Conservation (phyloP, 2,329 filamentous ascomycete genomes). For the Cadophora sp. region DNA sequence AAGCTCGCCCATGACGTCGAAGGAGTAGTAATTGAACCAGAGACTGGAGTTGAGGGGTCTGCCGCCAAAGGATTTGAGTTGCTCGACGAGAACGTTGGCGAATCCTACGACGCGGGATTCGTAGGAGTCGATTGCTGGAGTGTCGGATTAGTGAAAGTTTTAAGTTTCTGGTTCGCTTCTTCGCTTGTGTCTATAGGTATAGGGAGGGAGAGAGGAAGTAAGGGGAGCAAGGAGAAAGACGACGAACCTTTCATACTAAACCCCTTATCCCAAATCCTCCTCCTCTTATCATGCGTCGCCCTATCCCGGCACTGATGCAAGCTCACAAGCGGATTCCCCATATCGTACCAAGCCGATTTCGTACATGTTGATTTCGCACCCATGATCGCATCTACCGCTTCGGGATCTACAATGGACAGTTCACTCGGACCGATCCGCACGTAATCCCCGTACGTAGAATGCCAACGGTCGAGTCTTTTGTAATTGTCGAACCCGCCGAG, state of each 20-base stretch:
- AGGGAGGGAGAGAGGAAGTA: neutral
- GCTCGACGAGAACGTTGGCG: constrained; percentile 30
- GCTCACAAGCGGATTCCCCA: constrained; percentile 23
- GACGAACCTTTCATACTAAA: constrained; percentile 36
- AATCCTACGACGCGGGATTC: constrained; percentile 34
- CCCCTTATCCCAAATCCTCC: constrained; percentile 37
- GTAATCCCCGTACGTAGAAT: constrained; percentile 38
- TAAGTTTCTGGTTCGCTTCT: too few species aligned
- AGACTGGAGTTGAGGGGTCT: constrained; percentile 33
- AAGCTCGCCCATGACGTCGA: constrained; percentile 43
- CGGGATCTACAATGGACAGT: constrained; percentile 32
- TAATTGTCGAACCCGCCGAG: constrained; percentile 28
- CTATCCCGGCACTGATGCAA: constrained; percentile 34
- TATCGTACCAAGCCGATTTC: constrained; percentile 39
- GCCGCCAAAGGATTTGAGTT: constrained; percentile 28
- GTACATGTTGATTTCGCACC: constrained; percentile 33
- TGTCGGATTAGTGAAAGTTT: too few species aligned
- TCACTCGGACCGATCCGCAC: constrained; percentile 38
- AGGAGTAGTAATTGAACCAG: constrained; percentile 39
- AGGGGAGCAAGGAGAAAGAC: neutral
- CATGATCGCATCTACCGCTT: constrained; percentile 32
- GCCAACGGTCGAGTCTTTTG: constrained; percentile 26
- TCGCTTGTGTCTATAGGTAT: too few species aligned
- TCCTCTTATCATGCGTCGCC: constrained; percentile 35
- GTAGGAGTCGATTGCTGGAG: constrained; percentile 38